Evolutionary conservation across 179 eudicot species (phyloP), one percentile per base, ranked within the genome.

Genomic region (Beta macrorhiza): DNA sequence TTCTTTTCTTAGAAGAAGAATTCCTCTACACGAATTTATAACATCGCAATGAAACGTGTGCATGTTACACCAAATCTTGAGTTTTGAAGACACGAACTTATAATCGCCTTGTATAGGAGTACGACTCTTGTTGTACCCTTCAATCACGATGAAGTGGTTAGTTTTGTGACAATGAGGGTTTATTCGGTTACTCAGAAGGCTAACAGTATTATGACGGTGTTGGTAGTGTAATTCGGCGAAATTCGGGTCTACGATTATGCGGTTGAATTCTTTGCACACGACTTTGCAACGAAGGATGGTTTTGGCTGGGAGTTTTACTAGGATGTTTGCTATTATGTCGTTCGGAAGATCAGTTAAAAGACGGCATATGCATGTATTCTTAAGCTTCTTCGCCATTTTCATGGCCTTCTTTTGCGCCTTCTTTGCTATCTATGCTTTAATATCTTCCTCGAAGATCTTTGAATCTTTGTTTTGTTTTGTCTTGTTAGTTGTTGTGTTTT

Each of bases 1-100:
- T 9, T 12, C 17, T 15, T 11, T 29, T 13, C 76, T 58, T 58
- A 80, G 20, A 10, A 80, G 79, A 2, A 80, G 73, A 74, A 80
- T 64, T 5, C 83, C 83, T 20, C 74, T 16, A 44, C 83, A 74
- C 44, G 78, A 80, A 74, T 80, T 80, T 11, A 65, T 74, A 53
- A 65, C 67, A 64, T 64, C 20, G 7, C 10, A 12, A 16, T 9
- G 10, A 49, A 5, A 6, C 10, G 0, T 49, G 5, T 9, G 7
- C 52, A 49, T 14, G 65, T 45, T 16, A 64, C 3, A 14, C n/a
- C 42, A 11, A 52, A 4, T 17, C 15, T 2, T 56, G 57, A 71
- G n/a, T 2, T 17, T 1, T 19, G 57, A 45, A 17, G 57, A 37
- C 42, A 37, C 32, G 79, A 22, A 16, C n/a, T 5, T 55, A 44